These are phyloP conservation scores for Petasospora fabianii DNA, from an alignment of 1,139 yeast species.

Conservation along the genomic window DNA sequence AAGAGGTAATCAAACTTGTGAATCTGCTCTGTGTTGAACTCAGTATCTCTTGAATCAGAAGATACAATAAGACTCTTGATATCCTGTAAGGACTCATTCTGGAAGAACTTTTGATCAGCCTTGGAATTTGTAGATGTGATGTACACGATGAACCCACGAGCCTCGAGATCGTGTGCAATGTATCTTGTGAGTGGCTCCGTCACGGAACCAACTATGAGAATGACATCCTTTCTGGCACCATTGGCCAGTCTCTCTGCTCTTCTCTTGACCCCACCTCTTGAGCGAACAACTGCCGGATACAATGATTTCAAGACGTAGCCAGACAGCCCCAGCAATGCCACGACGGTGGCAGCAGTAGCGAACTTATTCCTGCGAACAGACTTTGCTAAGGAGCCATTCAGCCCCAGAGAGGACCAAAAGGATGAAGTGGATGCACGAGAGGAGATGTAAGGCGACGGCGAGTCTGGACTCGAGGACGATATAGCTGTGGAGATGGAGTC, in stretches of 20 bases:
- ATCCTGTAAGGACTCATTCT: constrained; percentile 49
- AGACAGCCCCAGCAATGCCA: constrained; percentile 5
- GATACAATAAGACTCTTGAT: constrained; percentile 52
- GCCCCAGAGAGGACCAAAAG: no score
- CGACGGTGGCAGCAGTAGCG: constrained; percentile 1
- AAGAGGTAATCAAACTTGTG: constrained; percentile 39
- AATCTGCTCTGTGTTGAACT: constrained; percentile 37
- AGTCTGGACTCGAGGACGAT: neutral
- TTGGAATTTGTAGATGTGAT: constrained; percentile 60
- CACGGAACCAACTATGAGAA: constrained; percentile 73
- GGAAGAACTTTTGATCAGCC: constrained; percentile 57
- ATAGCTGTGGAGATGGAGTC: constrained; percentile 2
- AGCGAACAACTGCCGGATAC: neutral
- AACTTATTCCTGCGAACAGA: constrained; percentile 1
- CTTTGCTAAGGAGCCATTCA: no score
- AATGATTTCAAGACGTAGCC: neutral
- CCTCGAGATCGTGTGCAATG: constrained; percentile 69
- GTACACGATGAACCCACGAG: constrained; percentile 77
- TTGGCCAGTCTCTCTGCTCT: constrained; percentile 60
- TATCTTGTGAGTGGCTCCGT: constrained; percentile 69
- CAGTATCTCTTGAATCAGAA: constrained; percentile 36
- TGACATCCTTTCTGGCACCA: constrained; percentile 74
- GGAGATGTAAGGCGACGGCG: neutral
- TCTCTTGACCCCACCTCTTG: constrained; percentile 31
- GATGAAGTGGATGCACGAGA: neutral